phyloP scores from a whole-genome alignment of 2,329 filamentous ascomycete genomes.

The Domatiomyces catenatus region DNA sequence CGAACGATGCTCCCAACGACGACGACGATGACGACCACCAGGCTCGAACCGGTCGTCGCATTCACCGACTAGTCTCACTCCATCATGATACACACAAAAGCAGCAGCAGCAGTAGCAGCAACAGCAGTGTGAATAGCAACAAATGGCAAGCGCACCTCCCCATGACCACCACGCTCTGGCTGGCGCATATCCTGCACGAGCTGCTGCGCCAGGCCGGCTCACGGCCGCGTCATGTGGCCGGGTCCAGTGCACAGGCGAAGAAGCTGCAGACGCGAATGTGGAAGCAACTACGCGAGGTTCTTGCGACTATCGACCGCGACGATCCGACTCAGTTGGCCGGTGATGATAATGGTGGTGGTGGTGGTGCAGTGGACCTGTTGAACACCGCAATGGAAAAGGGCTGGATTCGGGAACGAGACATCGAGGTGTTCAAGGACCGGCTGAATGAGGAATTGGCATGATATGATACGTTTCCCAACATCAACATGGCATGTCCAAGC shows the following conservation, averaged over 20 bases:
- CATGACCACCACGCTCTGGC: constrained; percentile 48
- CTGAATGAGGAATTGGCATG: constrained; percentile 5
- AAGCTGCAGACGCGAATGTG: constrained; percentile 11
- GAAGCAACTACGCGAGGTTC: constrained; percentile 8
- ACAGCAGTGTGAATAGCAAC: no score
- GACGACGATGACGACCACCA: constrained; percentile 4
- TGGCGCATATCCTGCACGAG: constrained; percentile 44
- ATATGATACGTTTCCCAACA: no score
- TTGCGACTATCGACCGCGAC: constrained; percentile 1
- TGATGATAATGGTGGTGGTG: background rate
- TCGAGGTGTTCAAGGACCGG: constrained; percentile 11
- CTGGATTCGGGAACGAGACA: constrained; percentile 11
- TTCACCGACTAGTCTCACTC: constrained; percentile 8
- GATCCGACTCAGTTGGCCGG: constrained; percentile 4
- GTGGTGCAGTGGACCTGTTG: constrained; percentile 10
- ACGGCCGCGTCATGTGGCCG: constrained; percentile 2
- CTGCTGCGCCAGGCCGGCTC: constrained; percentile 25
- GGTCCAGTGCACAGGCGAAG: constrained; percentile 10
- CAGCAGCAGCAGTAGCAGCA: constrained; percentile 23
- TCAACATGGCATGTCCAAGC: no score
- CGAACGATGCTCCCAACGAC: constrained; percentile 5
- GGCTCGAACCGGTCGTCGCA: constrained; percentile 2
- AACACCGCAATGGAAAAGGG: constrained; percentile 6
- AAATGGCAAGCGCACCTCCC: constrained; percentile 43
- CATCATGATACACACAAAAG: constrained; percentile 15